phyloP scores from a whole-genome alignment of 2,329 filamentous ascomycete genomes.

The Penicillium sp. region DNA sequence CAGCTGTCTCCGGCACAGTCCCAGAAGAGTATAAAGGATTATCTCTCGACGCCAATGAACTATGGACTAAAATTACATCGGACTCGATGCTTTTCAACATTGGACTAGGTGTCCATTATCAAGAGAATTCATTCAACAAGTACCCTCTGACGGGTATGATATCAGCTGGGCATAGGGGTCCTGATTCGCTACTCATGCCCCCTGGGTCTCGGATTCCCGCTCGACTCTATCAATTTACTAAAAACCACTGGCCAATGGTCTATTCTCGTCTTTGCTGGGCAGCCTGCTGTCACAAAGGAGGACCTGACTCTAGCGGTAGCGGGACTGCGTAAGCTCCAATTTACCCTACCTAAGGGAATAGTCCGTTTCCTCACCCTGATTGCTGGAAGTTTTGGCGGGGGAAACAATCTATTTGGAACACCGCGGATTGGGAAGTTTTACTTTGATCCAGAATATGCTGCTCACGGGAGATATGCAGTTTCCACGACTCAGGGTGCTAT shows the following conservation, averaged over 20 bases:
- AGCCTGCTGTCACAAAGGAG: not conserved
- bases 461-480: not conserved
- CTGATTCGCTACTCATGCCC: not conserved
- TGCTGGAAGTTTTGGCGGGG: not conserved
- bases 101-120: not conserved
- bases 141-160: not conserved
- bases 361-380: not conserved
- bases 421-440: not conserved
- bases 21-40: not conserved
- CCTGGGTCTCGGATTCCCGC: not conserved
- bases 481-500: not conserved
- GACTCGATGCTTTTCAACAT: not conserved
- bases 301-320: not conserved
- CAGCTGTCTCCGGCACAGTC: not conserved
- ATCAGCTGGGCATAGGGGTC: not conserved
- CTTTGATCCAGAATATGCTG: not conserved
- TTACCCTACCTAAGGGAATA: not conserved
- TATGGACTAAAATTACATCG: not conserved
- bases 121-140: not conserved
- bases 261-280: not conserved
- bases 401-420: not conserved
- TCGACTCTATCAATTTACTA: not conserved
- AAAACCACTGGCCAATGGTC: not conserved
- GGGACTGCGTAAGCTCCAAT: not conserved
- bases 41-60: not conserved